A percentile compares a stretch with the other conserved stretches of the same genome.
Conservation (phyloP, 169 alveolate genomes). For the Besnoitia besnoiti region DNA sequence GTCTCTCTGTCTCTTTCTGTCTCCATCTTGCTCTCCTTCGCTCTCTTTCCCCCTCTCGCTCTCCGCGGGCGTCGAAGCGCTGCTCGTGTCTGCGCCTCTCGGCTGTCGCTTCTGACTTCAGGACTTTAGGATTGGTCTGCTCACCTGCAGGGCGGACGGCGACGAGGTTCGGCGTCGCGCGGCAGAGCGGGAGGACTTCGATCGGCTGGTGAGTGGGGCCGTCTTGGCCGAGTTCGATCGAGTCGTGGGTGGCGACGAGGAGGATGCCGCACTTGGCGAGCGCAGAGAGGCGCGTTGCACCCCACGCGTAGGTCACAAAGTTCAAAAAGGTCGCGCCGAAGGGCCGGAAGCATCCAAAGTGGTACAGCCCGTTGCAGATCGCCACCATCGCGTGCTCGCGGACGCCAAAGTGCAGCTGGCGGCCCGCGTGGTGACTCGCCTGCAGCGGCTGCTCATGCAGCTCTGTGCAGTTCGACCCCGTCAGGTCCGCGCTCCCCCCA, state of each 20-base stretch:
- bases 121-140: neutral
- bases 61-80: neutral
- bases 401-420: constrained; percentile 76
- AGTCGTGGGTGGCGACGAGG: constrained; percentile 83
- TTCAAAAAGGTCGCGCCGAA: constrained; percentile 81
- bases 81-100: neutral
- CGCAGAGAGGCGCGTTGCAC: constrained; percentile 79
- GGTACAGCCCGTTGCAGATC: constrained; percentile 77
- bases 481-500: constrained; percentile 83
- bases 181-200: constrained; percentile 76
- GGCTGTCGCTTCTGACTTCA: neutral
- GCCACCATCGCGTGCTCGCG: constrained; percentile 87
- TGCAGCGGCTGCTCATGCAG: constrained; percentile 20
- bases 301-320: constrained; percentile 81
- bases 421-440: constrained; percentile 12
- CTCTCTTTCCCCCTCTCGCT: neutral
- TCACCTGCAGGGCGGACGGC: constrained; percentile 81
- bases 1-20: neutral
- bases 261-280: constrained; percentile 75
- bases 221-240: constrained; percentile 84
- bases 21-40: neutral
- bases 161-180: constrained; percentile 75
- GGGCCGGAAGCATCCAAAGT: constrained; percentile 79
- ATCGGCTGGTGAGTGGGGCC: constrained; percentile 87
- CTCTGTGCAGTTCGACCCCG: constrained; percentile 77